phyloP scores from a whole-genome alignment of 2,329 filamentous ascomycete genomes.

The Calycina herbarum region DNA sequence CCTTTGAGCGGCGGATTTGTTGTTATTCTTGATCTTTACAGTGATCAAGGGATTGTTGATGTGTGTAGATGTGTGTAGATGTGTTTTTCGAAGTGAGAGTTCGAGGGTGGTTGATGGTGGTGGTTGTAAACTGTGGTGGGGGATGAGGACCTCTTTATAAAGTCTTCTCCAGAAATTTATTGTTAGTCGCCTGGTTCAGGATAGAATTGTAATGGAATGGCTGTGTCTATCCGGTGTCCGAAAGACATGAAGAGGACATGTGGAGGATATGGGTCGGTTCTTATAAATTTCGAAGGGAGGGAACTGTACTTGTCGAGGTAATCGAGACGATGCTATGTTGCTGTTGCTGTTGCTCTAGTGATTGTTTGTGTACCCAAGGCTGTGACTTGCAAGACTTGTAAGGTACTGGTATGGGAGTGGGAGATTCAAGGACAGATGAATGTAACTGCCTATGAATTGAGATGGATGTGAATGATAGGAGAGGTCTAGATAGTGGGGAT shows the following conservation, averaged over 20 bases:
- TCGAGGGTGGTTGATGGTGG: constrained; percentile 8
- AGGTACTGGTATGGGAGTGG: background rate
- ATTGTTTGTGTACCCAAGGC: constrained; percentile 5
- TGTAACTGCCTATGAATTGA: constrained; percentile 16
- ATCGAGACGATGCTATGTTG: constrained; percentile 15
- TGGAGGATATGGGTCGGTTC: constrained; percentile 21
- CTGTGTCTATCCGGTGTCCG: constrained; percentile 30
- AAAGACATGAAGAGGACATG: constrained; percentile 37
- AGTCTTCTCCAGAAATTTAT: constrained; percentile 15
- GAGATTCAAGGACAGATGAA: constrained; percentile 10
- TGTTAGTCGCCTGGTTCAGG: constrained; percentile 37
- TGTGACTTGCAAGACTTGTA: constrained; percentile 1
- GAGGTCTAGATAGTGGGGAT: constrained; percentile 17
- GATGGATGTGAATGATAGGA: constrained; percentile 20
- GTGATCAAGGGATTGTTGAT: constrained; percentile 11
- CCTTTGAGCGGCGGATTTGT: constrained; percentile 12
- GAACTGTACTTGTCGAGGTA: constrained; percentile 21
- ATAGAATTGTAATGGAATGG: constrained; percentile 32
- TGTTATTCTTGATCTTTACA: constrained; percentile 19
- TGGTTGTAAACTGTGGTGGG: constrained; percentile 20
- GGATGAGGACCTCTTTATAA: constrained; percentile 19
- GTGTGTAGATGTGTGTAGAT: background rate
- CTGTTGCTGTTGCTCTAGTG: background rate
- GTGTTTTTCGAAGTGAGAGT: background rate
- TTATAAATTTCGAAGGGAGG: constrained; percentile 20